Conservation (phyloP, 805 yeast genomes). For the Cyberlindnera meyerae region DNA sequence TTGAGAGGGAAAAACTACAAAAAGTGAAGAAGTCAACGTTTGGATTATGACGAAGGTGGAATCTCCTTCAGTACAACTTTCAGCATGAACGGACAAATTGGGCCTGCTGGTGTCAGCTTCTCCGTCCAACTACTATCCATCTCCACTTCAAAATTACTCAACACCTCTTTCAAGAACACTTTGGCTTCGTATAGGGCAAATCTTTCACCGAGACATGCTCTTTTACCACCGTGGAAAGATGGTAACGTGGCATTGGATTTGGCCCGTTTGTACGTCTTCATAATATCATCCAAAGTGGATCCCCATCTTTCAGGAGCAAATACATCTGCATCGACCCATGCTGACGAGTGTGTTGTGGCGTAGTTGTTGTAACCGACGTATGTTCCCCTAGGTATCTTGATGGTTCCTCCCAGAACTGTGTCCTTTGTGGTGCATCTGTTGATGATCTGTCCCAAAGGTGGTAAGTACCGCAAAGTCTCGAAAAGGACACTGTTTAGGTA, state of each 20-base stretch:
- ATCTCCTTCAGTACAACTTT: slow-evolving; percentile 6
- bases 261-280: slow-evolving; percentile 35
- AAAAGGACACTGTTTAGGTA: slow-evolving; percentile 34
- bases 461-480: slow-evolving; percentile 46
- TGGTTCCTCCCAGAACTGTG: slow-evolving; percentile 36
- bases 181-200: slow-evolving; percentile 46
- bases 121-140: slow-evolving; percentile 44
- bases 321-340: slow-evolving; percentile 43
- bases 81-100: slow-evolving; percentile 44
- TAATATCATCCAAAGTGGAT: slow-evolving; percentile 30
- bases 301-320: slow-evolving; percentile 56
- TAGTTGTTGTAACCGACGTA: slow-evolving; percentile 54
- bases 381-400: slow-evolving; percentile 43
- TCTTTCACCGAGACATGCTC: slow-evolving; percentile 60
- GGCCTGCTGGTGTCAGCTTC: slow-evolving; percentile 53
- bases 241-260: slow-evolving; percentile 44
- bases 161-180: slow-evolving; percentile 33
- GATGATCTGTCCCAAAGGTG: slow-evolving; percentile 54
- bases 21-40: slow-evolving; percentile 14
- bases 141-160: slow-evolving; percentile 32
- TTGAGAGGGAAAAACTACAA: slow-evolving; percentile 39
- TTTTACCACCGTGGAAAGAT: slow-evolving; percentile 54
- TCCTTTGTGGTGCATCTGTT: slow-evolving; percentile 41
- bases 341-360: slow-evolving; percentile 43
- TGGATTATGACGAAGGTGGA: slow-evolving; percentile 2